Base-by-base conservation (phyloP, 208 protist species). In the Trypanosoma theileri region DNA sequence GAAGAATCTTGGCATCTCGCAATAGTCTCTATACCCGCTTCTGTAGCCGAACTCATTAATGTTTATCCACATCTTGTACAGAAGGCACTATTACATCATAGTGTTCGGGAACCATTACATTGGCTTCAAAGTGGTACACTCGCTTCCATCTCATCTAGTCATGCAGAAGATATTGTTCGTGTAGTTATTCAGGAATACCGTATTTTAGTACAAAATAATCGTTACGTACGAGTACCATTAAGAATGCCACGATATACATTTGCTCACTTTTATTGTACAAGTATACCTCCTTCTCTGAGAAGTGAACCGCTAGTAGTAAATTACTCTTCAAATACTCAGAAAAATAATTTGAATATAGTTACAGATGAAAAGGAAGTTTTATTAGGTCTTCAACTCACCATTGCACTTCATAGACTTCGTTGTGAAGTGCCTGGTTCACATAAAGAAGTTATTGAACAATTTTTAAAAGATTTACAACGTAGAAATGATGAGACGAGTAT, bases 241-340 rank as follows among this genome's bases (percentile, higher is more conserved):
- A 52, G 68, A 6, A 44, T 89, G 21, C 77, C 84, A 14, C 77
- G 84, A 14, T 81, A 81, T 53, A 56, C 72, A 16, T 82, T 89
- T 56, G 74, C 74, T 12, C 78, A 80, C 51, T 71, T 84, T 35
- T 66, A 79, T 41, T 86, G 68, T 63, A 54, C 73, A 31, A 48
- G 66, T 21, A 53, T 69, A 61, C 57, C 81, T 22, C 67, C 57
- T 0, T 41, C 69, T 7, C 7, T 46, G 11, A 28, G 35, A 10
- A 21, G 31, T 26, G 50, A 31, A 40, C n/a, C 45, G 26, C 35
- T 66, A 44, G 2, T 13, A 11, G 2, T 9, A 31, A 44, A 41
- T 17, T 17, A 66, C 19, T 21, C 10, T 24, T 16, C 12, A 26
- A 31, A 0, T 41, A 52, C 2, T 7, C 21, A 60, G 0, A 21